A percentile compares a stretch with the other conserved stretches of the same genome.
Evolutionary conservation across 805 yeast species (phyloP).

Genomic region (Wickerhamiella shivajii): DNA sequence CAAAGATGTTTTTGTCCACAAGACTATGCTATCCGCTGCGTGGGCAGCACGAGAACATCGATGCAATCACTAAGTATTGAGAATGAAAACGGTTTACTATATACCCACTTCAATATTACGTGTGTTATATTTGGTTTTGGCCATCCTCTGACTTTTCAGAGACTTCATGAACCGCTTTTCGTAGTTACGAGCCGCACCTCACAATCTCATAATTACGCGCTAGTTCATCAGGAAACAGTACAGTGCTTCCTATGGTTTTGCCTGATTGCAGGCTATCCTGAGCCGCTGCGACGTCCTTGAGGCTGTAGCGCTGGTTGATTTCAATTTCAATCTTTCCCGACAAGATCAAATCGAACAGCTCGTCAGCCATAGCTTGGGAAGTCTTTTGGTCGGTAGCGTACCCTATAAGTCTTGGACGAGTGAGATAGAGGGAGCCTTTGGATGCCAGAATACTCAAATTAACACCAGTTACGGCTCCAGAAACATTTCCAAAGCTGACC

Average conservation of each 20-base stretch:
- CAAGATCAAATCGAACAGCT: constrained; percentile 21
- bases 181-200: no score
- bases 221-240: constrained; percentile 3
- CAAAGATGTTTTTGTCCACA: no score
- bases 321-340: constrained; percentile 26
- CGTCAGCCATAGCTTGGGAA: constrained; percentile 29
- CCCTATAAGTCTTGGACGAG: constrained; percentile 46
- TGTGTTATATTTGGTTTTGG: no score
- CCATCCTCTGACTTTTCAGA: no score
- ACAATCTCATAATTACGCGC: no score
- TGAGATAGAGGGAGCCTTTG: constrained; percentile 44
- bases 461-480: constrained; percentile 72
- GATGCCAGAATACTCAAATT: constrained; percentile 33
- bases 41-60: no score
- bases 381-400: constrained; percentile 45
- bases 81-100: no score
- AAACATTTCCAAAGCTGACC: constrained; percentile 71
- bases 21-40: no score
- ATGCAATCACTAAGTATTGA: no score
- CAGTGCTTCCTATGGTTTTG: constrained; percentile 42
- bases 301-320: constrained; percentile 38
- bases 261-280: constrained; percentile 47
- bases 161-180: no score
- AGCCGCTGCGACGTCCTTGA: constrained; percentile 45
- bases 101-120: no score